Evolutionary conservation across 164 flowering plant species (phyloP).

Genomic region (Macadamia tetraphylla): DNA sequence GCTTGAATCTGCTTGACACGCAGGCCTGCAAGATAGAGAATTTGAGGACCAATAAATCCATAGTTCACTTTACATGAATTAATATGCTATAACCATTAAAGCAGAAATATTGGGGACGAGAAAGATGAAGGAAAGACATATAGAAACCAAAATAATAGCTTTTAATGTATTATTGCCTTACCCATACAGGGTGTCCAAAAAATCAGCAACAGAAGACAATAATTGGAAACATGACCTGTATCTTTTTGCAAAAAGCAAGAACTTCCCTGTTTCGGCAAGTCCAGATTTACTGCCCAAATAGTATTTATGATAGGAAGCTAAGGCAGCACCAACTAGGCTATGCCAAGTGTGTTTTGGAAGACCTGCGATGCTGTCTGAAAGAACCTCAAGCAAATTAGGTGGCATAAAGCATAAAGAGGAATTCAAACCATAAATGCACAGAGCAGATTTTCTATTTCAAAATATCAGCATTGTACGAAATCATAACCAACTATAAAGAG

Average conservation of each 20-base stretch:
- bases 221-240: conserved; percentile 61
- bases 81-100: not conserved
- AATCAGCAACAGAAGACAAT: conserved; percentile 66
- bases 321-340: conserved; percentile 69
- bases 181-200: conserved; percentile 57
- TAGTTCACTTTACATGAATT: conserved; percentile 1
- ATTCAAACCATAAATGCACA: too few relatives aligned
- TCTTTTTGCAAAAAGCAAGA: conserved; percentile 50
- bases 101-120: not conserved
- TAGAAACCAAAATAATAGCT: not conserved
- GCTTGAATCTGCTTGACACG: conserved; percentile 16
- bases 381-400: not conserved
- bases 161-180: conserved; percentile 22
- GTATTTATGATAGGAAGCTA: conserved; percentile 43
- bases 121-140: not conserved
- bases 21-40: conserved; percentile 24
- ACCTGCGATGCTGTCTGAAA: conserved; percentile 47
- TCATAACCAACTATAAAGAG: too few relatives aligned
- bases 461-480: too few relatives aligned
- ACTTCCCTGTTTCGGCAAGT: conserved; percentile 30
- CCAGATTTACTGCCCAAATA: conserved; percentile 11
- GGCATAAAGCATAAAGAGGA: too few relatives aligned
- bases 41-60: not conserved
- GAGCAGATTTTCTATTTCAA: too few relatives aligned
- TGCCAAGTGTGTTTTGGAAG: conserved; percentile 49